Evolutionary conservation across 768 basidiomycete species (phyloP), one percentile per base, ranked within the genome.

Genomic region (Russula vinacea): DNA sequence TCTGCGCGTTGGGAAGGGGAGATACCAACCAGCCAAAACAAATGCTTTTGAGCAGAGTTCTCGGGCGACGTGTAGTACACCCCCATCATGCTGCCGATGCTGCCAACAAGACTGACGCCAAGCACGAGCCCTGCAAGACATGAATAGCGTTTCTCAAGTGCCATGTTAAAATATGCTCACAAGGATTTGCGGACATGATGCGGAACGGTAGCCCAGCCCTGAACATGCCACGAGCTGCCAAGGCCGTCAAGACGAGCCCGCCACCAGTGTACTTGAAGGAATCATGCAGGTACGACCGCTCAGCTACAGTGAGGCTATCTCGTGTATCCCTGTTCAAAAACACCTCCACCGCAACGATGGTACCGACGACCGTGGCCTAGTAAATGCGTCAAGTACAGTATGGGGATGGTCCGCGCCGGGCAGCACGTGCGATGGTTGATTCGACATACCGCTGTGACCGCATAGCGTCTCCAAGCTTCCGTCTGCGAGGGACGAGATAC

Each of bases 81-180:
- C 50, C 88, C 91, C 80, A 90, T 85, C 90, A 95, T 95, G 5
- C 85, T 83, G 0, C 90, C 92, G 62, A 95, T 90, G 64, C 84
- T 83, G 16, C 90, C 90, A 16, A 80, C 86, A 47, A 93, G 80
- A 74, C 91, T 87, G 56, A 89, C 84, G 67, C 90, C 92, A 51
- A 93, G 82, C 2, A 94, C 89, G 59, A 89, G 77, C 92, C 88
- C 87, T 89, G 40, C 6, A 56, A 49, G 13, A 33, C 11, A 55
- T 64, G 37, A 56, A 17, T n/a, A 33, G 45, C 22, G 44, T 60
- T 22, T 44, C 13, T 6, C 26, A 49, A 55, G 17, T 26, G 5
- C 7, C 45, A 16, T 19, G 26, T 19, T 19, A 44, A 22, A 45
- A 7, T n/a, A 7, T 39, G 73, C 84, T 64, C 68, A 87, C 90